Base-by-base conservation (phyloP, 306 rosid genomes). In the Citrullus mucosospermus region DNA sequence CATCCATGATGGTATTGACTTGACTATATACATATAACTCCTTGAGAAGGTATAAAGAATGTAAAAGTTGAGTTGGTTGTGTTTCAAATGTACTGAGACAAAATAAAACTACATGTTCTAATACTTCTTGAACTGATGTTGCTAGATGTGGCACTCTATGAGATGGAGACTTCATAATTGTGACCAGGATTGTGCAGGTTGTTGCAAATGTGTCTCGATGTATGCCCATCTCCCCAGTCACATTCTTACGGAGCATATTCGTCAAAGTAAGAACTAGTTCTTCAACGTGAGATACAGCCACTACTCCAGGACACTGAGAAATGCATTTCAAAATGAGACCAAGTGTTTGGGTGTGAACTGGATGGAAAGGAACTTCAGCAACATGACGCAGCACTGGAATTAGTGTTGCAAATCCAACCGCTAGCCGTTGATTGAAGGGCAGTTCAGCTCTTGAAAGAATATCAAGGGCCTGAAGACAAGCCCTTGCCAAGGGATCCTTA, bases 301-400 rank as follows among this genome's bases (percentile, higher is more conserved):
- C 77, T 67, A 89, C 78, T 87, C 98, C 96, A 25, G 96, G 98
- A 71, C 88, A 95, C 80, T 87, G 92, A 78, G 97, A 89, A 84
- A 92, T 77, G 81, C 96, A 92, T 77, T 82, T 85, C 85, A 76
- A 82, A 79, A 92, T 86, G 78, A 92, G 97, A 82, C 87, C 86
- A 75, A 91, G 86, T 16, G 97, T 92, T 85, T 85, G 89, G 25
- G 78, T 79, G 73, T 95, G 97, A 85, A 65, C 97, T 17, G 97
- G 96, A 80, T 95, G 97, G 79, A 92, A 87, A 69, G 97, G 99
- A 84, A 92, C 84, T 76, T 88, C 96, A 70, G 97, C 91, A 60
- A 95, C 89, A 17, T 95, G 84, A 59, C 83, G 82, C 48, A 95
- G 79, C 76, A 87, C 92, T 67, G 96, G 95, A 85, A 95, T 85